A percentile compares a stretch with the other conserved stretches of the same genome.
These are phyloP conservation scores for Kazachstania taianensis DNA, from an alignment of 805 yeast species.

Conservation along the genomic window DNA sequence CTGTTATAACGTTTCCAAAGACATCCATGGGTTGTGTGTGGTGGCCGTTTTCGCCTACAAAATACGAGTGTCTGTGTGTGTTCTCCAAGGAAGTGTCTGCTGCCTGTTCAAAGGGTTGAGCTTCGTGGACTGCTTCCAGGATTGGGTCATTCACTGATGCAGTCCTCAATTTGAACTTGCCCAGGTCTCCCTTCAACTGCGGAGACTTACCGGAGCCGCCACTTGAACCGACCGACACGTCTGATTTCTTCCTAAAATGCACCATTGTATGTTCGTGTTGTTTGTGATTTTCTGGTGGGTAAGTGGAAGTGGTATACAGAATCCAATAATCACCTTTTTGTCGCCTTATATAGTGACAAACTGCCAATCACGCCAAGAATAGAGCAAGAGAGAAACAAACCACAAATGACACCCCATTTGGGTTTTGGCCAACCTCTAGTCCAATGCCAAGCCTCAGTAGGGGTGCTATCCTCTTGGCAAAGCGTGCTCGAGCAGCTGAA, in stretches of 20 bases:
- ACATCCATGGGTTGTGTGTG: conserved; percentile 46
- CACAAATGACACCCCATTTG: no score
- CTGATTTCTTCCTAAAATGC: conserved; percentile 34
- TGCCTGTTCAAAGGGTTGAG: conserved; percentile 81
- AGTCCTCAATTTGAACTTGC: conserved; percentile 50
- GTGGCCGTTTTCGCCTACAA: conserved; percentile 31
- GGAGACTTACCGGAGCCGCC: no score
- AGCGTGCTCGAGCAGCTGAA: no score
- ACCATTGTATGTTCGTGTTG: conserved; percentile 27
- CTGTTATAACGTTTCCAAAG: conserved; percentile 71
- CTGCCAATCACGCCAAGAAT: no score
- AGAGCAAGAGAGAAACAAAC: no score
- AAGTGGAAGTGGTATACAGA: background rate
- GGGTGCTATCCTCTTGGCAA: no score
- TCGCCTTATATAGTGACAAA: no score
- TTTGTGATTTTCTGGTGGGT: background rate
- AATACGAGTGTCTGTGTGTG: conserved; percentile 30
- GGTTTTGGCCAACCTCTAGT: no score
- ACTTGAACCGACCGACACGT: no score
- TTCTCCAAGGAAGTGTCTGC: conserved; percentile 28
- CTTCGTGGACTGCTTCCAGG: conserved; percentile 83
- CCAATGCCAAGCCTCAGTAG: no score
- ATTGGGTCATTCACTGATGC: conserved; percentile 81
- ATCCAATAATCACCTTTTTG: background rate
- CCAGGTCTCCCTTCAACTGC: conserved; percentile 41